Percentiles rank a stretch among this genome's conserved stretches.
Evolutionary conservation across 441 rosid species (phyloP).

Genomic region (Gossypium davidsonii): DNA sequence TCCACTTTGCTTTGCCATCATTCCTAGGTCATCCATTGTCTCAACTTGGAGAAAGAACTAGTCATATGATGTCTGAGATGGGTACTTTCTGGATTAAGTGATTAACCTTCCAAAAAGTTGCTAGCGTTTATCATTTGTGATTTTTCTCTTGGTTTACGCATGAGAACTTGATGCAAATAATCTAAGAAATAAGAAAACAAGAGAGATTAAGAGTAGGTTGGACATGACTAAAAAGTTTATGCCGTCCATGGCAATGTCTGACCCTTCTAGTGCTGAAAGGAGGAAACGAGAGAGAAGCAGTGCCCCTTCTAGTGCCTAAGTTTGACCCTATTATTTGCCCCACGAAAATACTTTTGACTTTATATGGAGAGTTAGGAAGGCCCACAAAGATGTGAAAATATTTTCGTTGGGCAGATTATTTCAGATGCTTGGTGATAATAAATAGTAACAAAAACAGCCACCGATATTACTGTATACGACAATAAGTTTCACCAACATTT

Average conservation of each 20-base stretch:
- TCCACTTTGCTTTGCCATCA: conserved; percentile 21
- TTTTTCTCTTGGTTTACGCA: conserved; percentile 19
- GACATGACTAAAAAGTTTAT: conserved; percentile 5
- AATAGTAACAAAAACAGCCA: neutral
- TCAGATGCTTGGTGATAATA: neutral
- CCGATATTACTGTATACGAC: neutral
- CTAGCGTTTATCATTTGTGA: conserved; percentile 3
- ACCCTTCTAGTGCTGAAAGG: conserved; percentile 12
- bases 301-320: neutral
- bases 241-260: conserved; percentile 21
- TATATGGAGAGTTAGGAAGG: conserved; percentile 4
- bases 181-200: neutral
- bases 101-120: conserved; percentile 12
- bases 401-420: conserved; percentile 8
- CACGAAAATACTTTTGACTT: neutral
- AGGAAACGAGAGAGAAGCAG: conserved; percentile 4
- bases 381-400: conserved; percentile 17
- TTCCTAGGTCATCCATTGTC: conserved; percentile 18
- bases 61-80: conserved; percentile 16
- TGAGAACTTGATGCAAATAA: conserved; percentile 21
- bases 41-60: conserved; percentile 8
- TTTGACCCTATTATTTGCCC: neutral
- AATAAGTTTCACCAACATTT: neutral
- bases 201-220: conserved; percentile 8
- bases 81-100: conserved; percentile 12